Conservation (phyloP, 2,329 filamentous ascomycete species). For the Aspergillus candidus region DNA sequence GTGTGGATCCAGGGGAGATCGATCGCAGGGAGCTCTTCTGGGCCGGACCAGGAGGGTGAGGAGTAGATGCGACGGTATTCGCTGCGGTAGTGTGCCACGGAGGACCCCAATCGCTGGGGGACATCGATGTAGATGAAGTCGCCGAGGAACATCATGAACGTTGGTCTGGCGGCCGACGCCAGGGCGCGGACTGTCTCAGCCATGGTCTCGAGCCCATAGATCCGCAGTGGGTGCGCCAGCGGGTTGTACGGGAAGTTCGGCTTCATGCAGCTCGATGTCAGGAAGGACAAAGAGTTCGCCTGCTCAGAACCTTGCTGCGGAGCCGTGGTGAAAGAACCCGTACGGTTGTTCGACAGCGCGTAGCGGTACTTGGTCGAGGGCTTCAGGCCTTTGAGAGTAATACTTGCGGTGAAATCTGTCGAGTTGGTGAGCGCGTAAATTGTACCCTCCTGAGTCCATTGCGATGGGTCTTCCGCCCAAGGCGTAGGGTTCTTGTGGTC, state of each 20-base stretch:
- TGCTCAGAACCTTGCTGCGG: conserved; percentile 60
- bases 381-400: conserved; percentile 61
- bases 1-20: conserved; percentile 93
- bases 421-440: conserved; percentile 62
- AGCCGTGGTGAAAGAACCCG: conserved; percentile 72
- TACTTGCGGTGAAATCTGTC: conserved; percentile 73
- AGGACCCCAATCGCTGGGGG: conserved; percentile 67
- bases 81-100: conserved; percentile 70
- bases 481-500: conserved; percentile 27
- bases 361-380: conserved; percentile 77
- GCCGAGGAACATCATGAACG: conserved; percentile 57
- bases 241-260: conserved; percentile 84
- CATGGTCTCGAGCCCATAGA: conserved; percentile 73
- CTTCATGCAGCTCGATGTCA: conserved; percentile 90
- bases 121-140: conserved; percentile 62
- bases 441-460: conserved; percentile 62
- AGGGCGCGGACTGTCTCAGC: conserved; percentile 66
- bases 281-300: conserved; percentile 74
- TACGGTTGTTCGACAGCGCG: conserved; percentile 77
- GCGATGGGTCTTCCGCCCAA: conserved; percentile 45
- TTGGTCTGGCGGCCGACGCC: conserved; percentile 45
- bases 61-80: conserved; percentile 96
- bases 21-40: conserved; percentile 57
- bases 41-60: conserved; percentile 75
- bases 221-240: conserved; percentile 71